Base-by-base conservation (phyloP, 1,139 yeast genomes). In the Sugiyamaella xylanicola region DNA sequence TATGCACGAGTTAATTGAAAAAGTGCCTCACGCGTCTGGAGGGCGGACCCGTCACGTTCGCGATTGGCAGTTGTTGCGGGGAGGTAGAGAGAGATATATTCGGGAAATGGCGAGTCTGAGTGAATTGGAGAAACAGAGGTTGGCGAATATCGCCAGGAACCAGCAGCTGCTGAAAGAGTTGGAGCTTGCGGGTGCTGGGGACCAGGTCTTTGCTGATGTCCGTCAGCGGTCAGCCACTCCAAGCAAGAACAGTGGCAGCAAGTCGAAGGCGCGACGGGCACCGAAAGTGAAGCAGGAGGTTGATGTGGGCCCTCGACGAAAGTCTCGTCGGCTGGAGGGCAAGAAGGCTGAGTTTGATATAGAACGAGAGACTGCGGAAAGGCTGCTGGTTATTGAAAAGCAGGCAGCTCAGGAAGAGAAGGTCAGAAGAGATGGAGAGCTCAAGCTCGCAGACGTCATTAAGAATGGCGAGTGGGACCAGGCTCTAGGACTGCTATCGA, bases 281-380 rank as follows among this genome's bases (percentile, higher is more conserved):
- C 35, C 47, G 27, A 32, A 56, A 20, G 48, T 53, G 37, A 48
- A 60, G 27, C 54, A 61, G 43, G 53, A 54, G 32, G 56, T 56
- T 16, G 56, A 60, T 27, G 44, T 48, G 21, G 43, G 51, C 4
- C 71, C 73, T 1, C 58, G 67, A 19, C 62, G 74, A 15, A 65
- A 65, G 50, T 72, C 75, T 16, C 65, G 74, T 2, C 63, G 76
- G 8, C 56, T 73, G 5, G 70, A 67, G 16, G 76, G 75, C 4
- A 56, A 66, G 19, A 63, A 69, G 25, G 64, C 68, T 16, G 73
- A 70, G 25, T 59, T 58, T 9, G 64, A 64, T 17, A 51, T 56
- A 16, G 56, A 56, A 45, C 43, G 48, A 13, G 60, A 60, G 45
- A 32, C 62, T 29, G 57, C 60, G 45, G 56, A 46, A 51, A 59